These are phyloP conservation scores for Heterobasidion parviporum DNA, from an alignment of 1,284 basidiomycete genomes.

Conservation along the genomic window DNA sequence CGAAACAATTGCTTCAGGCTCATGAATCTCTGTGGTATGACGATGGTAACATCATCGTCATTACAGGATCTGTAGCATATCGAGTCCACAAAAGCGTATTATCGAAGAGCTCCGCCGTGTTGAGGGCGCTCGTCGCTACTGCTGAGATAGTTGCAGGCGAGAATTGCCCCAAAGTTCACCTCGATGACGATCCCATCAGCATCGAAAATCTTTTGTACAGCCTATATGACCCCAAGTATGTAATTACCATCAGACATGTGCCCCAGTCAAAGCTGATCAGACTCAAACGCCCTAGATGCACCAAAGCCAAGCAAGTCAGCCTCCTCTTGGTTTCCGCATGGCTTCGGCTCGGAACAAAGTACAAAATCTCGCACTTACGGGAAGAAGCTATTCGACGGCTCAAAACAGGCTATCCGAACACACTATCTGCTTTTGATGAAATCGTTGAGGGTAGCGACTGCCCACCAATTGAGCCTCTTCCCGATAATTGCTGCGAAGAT, in stretches of 20 bases:
- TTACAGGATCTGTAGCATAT: conserved; percentile 2
- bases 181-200: background rate
- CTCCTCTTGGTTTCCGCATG: background rate
- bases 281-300: background rate
- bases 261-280: background rate
- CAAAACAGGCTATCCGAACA: background rate
- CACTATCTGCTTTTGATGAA: background rate
- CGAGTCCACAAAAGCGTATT: conserved; percentile 2
- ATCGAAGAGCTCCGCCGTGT: background rate
- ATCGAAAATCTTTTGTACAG: background rate
- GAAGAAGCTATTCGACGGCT: conserved; percentile 6
- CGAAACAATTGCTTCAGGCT: too few relatives aligned
- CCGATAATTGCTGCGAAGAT: background rate
- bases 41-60: conserved; percentile 6
- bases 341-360: conserved; percentile 7
- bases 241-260: background rate
- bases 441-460: background rate
- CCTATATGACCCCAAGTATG: background rate
- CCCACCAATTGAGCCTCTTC: background rate
- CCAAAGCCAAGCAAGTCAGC: background rate
- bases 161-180: background rate
- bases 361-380: conserved; percentile 1
- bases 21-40: conserved; percentile 2
- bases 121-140: background rate
- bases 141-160: background rate